Percentiles rank a stretch among this genome's conserved stretches.
Conservation (phyloP, 1,284 basidiomycete species). For the Leccinum subrobustum region DNA sequence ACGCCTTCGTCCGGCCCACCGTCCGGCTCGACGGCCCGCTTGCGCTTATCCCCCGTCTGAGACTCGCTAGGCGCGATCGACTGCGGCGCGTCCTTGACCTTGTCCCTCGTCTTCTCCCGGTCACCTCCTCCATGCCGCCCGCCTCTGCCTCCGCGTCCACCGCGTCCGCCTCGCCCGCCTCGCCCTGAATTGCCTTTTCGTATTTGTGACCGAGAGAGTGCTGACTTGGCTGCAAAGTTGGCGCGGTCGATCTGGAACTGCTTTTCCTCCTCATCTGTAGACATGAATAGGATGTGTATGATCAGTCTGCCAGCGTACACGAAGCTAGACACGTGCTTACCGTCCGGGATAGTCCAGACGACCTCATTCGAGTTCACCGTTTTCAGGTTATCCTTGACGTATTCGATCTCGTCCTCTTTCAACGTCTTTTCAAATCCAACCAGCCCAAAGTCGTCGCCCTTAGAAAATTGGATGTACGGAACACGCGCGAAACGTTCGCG, state of each 20-base stretch:
- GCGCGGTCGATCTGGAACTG: conserved; percentile 71
- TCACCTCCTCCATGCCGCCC: conserved; percentile 34
- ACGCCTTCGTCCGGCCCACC: conserved; percentile 66
- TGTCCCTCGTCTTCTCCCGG: conserved; percentile 26
- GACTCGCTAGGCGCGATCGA: conserved; percentile 32
- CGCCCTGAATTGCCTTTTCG: conserved; percentile 28
- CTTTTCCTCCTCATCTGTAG: conserved; percentile 60
- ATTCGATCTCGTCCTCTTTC: conserved; percentile 63
- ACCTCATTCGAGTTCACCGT: conserved; percentile 63
- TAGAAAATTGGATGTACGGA: conserved; percentile 70
- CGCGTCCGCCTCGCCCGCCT: conserved; percentile 40
- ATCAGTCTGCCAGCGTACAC: not conserved
- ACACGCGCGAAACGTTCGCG: conserved; percentile 76
- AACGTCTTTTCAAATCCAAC: conserved; percentile 74
- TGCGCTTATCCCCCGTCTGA: conserved; percentile 65
- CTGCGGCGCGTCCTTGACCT: conserved; percentile 16
- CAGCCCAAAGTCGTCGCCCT: conserved; percentile 62
- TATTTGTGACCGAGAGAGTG: conserved; percentile 37
- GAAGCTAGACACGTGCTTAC: conserved; percentile 37
- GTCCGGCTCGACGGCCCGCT: conserved; percentile 71
- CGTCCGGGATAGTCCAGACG: conserved; percentile 58
- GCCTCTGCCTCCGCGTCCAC: conserved; percentile 46
- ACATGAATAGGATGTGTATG: not conserved
- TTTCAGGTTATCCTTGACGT: conserved; percentile 60
- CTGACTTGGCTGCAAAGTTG: conserved; percentile 57